Evolutionary conservation across 2,329 filamentous ascomycete species (phyloP), one percentile per base, ranked within the genome.

Genomic region (Bisporella sp.): DNA sequence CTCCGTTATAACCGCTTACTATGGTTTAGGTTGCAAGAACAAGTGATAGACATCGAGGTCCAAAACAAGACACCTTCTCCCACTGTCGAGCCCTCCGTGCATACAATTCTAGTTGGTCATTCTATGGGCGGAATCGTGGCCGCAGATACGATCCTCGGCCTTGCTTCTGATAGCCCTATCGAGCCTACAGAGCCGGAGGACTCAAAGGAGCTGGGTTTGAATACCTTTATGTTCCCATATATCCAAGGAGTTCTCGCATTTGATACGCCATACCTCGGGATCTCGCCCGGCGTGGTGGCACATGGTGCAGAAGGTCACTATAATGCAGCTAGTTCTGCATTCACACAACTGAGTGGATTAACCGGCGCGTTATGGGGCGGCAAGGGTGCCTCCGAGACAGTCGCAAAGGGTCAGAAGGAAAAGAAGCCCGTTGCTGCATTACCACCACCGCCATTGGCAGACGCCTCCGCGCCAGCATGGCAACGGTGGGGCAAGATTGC

Each of bases 41-140:
- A 88, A 61, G 88, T 97, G 60, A 96, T 97, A 61, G 93, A 97
- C 67, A 75, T 96, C 62, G 92, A 99, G 70, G 91, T 96, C 51
- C 82, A 78, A 31, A 86, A 87, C 59, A 76, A 77, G 43, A 92
- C 89, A 0, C 80, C 87, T 1, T 91, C 86, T 5, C 91, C 91
- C 0, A 95, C 88, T 0, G 78, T 95, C 56, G 89, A 95, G 54
- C 89, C 90, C 5, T 89, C 85, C 0, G 89, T 96, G 21, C 84
- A 83, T 62, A 85, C 87, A 31, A 77, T 96, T 44, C 78, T 96
- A 12, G 73, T 95, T 51, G 91, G 91, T 29, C 91, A 96, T 67
- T 91, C 86, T 6, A 96, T 87, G 87, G 87, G 87, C 59, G 93
- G 93, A 60, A 96, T 97, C 61, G 90, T 97, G 44, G 92, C 89